phyloP scores from a whole-genome alignment of 768 basidiomycete species.

The Leccinum subgranulosum region DNA sequence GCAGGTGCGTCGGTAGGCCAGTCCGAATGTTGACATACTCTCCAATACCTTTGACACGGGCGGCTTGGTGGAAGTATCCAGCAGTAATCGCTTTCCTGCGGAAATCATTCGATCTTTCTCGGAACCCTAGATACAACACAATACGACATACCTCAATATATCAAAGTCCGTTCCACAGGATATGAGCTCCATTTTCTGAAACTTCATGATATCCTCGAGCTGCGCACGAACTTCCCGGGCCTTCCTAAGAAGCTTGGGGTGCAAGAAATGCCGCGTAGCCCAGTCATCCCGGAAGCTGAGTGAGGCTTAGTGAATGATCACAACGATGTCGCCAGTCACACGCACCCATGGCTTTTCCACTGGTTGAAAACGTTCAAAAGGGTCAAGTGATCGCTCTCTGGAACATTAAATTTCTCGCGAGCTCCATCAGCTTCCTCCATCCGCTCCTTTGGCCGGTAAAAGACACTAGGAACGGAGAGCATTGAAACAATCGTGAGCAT shows the following conservation, averaged over 20 bases:
- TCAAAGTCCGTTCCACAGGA: conserved; percentile 96
- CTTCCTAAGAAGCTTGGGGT: conserved; percentile 93
- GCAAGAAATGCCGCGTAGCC: conserved; percentile 92
- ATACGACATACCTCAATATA: conserved; percentile 59
- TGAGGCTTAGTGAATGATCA: conserved; percentile 3
- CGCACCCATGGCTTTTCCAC: conserved; percentile 94
- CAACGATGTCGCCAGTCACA: neutral
- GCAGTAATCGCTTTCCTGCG: conserved; percentile 92
- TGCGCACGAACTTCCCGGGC: conserved; percentile 93
- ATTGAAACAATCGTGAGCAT: conserved; percentile 99
- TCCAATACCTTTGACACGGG: conserved; percentile 96
- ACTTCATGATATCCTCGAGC: conserved; percentile 98
- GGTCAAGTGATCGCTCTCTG: conserved; percentile 96
- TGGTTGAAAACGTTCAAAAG: conserved; percentile 95
- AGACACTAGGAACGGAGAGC: conserved; percentile 96
- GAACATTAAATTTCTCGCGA: conserved; percentile 97
- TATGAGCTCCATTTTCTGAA: conserved; percentile 92
- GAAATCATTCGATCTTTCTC: neutral
- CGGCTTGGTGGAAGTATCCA: conserved; percentile 99
- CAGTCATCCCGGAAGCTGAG: conserved; percentile 88
- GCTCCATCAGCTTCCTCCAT: conserved; percentile 98
- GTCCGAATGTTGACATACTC: conserved; percentile 98
- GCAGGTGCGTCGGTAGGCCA: conserved; percentile 90
- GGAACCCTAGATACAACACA: neutral
- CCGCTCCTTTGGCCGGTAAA: conserved; percentile 95